Base-by-base conservation (phyloP, 2,329 filamentous ascomycete species). In the Penicillium sp. region DNA sequence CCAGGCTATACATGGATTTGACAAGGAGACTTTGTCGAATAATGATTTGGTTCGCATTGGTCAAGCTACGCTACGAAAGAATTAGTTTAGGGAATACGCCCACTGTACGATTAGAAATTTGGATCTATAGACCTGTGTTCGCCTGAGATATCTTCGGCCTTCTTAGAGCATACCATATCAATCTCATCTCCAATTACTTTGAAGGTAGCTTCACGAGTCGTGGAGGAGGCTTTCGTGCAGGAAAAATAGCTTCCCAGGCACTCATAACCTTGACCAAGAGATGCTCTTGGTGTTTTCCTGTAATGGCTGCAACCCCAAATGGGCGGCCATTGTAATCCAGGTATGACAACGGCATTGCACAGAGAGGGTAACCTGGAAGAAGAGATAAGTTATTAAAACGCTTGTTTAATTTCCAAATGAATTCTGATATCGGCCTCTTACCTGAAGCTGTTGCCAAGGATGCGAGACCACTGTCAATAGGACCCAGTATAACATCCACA, bases 21-120 rank as follows among this genome's bases (percentile, higher is more conserved):
- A 62, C 13, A 55, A 53, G 22, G 43, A 50, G 27, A 51, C 29
- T 5, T 46, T 61, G 74, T 1, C 64, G 58, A 57, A 52, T 59
- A 52, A 37, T 27, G 61, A 60, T 9, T 48, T 61, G 7, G 48
- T 60, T 16, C 48, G 54, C 10, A 19, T 60, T 29, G 57, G 57
- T 2, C 53, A 37, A 48, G 31, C 31, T 7, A 16, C 48, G 16
- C 27, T 49, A 19, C 35, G 4, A 8, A 27, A 14, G 21, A n/a
- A 50, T 16, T 26, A 39, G 14, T 3, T 8, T 3, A 21, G 13
- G 11, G 21, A 29, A n/a, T 47, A n/a, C 2, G 26, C 19, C 31
- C 13, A 19, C 26, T 19, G 16, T 39, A 39, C 8, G 4, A 39
- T 19, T 39, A 5, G 13, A 16, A 33, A 33, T 5, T 16, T 33